A percentile compares a stretch with the other conserved stretches of the same genome.
These are phyloP conservation scores for Gossypium trilobum DNA, from an alignment of 441 rosid species.

Conservation along the genomic window DNA sequence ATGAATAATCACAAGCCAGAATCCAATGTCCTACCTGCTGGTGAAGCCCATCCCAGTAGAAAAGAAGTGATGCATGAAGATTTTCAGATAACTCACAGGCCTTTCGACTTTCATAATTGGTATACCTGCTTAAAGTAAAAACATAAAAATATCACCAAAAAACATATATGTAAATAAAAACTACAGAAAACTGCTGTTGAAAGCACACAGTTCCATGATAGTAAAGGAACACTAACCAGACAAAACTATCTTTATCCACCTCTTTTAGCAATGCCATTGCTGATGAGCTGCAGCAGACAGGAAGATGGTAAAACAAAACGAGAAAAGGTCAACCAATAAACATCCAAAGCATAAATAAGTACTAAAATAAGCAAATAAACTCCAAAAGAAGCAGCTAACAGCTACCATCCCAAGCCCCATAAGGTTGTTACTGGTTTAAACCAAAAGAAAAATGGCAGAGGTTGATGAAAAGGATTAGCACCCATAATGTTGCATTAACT, in stretches of 20 bases:
- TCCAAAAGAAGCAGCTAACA: constrained; percentile 1
- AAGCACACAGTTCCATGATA: constrained; percentile 5
- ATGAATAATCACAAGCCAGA: not conserved
- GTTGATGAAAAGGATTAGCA: not conserved
- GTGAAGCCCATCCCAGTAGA: constrained; percentile 78
- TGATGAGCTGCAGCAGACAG: constrained; percentile 54
- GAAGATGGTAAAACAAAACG: constrained; percentile 2
- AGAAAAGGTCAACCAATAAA: constrained; percentile 2
- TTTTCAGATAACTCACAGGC: constrained; percentile 71
- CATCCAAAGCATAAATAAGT: not conserved
- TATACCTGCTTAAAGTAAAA: constrained; percentile 44
- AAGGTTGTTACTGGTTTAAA: not conserved
- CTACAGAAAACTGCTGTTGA: no score
- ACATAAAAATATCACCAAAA: constrained; percentile 16
- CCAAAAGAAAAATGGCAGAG: not conserved
- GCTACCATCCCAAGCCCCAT: not conserved
- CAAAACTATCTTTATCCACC: constrained; percentile 72
- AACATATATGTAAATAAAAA: not conserved
- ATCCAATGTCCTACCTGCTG: constrained; percentile 49
- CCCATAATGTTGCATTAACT: not conserved
- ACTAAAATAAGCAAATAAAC: not conserved
- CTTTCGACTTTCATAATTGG: constrained; percentile 77
- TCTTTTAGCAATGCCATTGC: constrained; percentile 86
- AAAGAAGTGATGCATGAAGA: constrained; percentile 73
- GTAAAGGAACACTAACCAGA: constrained; percentile 50